These are phyloP conservation scores for Fusarium nygamai DNA, from an alignment of 2,329 filamentous ascomycete genomes.

Conservation along the genomic window DNA sequence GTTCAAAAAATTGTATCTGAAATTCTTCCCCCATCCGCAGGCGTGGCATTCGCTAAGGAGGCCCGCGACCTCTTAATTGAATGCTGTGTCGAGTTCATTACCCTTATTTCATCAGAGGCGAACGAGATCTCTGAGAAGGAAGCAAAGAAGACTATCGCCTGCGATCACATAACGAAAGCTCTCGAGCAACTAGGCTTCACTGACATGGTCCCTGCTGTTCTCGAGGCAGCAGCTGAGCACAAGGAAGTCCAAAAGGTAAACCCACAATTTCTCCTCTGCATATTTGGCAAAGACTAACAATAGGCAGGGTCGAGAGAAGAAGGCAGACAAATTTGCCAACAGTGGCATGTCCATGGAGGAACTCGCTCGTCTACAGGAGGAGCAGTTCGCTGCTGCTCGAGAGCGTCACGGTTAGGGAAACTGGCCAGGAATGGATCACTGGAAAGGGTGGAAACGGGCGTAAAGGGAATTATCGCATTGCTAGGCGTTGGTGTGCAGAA, in stretches of 20 bases:
- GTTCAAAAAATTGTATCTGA: constrained; percentile 92
- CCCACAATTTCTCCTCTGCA: constrained; percentile 42
- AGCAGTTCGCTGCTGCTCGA: constrained; percentile 83
- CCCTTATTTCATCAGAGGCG: constrained; percentile 95
- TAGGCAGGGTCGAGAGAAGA: constrained; percentile 87
- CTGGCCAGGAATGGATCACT: not conserved
- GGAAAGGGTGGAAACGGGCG: constrained; percentile 25
- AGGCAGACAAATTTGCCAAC: constrained; percentile 95
- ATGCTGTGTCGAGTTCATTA: constrained; percentile 99
- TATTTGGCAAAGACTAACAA: constrained; percentile 52
- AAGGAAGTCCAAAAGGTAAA: constrained; percentile 90
- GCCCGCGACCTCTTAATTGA: constrained; percentile 95
- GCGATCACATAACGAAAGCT: constrained; percentile 96
- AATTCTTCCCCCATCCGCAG: constrained; percentile 80
- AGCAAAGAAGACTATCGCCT: constrained; percentile 98
- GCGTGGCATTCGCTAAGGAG: constrained; percentile 92
- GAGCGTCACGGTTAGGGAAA: constrained; percentile 47
- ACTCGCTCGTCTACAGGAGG: constrained; percentile 86
- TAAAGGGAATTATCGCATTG: constrained; percentile 46
- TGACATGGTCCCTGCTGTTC: constrained; percentile 89
- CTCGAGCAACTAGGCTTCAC: constrained; percentile 91
- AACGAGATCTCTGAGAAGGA: constrained; percentile 99
- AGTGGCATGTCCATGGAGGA: constrained; percentile 93
- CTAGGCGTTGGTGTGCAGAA: constrained; percentile 47
- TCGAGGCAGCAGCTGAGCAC: constrained; percentile 88